These are phyloP conservation scores for Drosera capensis DNA, from an alignment of 148 eudicot species.

Conservation along the genomic window DNA sequence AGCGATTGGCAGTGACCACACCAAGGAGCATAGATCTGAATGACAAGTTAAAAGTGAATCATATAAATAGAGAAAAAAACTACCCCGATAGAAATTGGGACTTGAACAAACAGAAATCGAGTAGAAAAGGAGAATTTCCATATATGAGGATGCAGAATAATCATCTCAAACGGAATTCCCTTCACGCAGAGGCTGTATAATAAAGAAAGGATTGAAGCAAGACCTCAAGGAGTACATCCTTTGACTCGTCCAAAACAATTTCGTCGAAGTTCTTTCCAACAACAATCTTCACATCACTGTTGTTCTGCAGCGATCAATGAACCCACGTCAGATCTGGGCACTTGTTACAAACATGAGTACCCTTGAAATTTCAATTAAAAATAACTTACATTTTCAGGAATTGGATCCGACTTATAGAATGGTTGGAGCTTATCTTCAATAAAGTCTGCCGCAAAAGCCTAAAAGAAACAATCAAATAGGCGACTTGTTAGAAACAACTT, in stretches of 20 bases:
- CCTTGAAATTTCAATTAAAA: background rate
- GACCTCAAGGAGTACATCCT: constrained; percentile 62
- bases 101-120: no score
- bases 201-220: no score
- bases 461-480: background rate
- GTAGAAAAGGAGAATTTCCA: no score
- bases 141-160: no score
- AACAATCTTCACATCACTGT: constrained; percentile 66
- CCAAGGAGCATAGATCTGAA: constrained; percentile 47
- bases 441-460: constrained; percentile 62
- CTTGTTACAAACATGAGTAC: background rate
- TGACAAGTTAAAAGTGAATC: background rate
- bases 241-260: constrained; percentile 47
- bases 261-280: constrained; percentile 76
- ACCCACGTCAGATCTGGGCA: no score
- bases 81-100: background rate
- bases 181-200: no score
- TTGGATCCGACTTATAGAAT: constrained; percentile 69
- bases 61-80: background rate
- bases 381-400: constrained; percentile 78
- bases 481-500: background rate
- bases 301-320: constrained; percentile 64
- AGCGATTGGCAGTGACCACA: constrained; percentile 33
- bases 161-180: no score
- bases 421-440: constrained; percentile 63